Conservation (phyloP, 2,329 filamentous ascomycete genomes). For the Paraconiothyrium brasiliense region DNA sequence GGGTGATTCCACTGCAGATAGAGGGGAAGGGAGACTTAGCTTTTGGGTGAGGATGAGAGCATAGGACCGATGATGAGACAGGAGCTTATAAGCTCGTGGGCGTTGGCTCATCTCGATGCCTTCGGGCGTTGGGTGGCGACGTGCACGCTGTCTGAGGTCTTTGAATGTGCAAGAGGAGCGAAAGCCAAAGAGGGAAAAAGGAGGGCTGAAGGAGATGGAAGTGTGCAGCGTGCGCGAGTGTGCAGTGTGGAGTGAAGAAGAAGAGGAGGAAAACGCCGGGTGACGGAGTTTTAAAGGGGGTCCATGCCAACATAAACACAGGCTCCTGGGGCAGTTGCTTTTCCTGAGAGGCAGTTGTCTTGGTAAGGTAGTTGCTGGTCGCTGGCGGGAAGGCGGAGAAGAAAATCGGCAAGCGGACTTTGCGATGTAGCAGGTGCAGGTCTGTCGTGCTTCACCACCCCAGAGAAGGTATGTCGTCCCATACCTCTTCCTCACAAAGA, state of each 20-base stretch:
- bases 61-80: slow-evolving; percentile 1
- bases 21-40: background rate
- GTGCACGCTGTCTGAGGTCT: slow-evolving; percentile 3
- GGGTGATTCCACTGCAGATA: background rate
- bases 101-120: background rate
- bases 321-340: background rate
- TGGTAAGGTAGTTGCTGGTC: background rate
- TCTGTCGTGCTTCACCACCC: background rate
- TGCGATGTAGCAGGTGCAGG: background rate
- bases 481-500: background rate
- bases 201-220: background rate
- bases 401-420: background rate
- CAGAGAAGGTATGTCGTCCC: background rate
- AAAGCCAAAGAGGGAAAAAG: background rate
- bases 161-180: too few species aligned
- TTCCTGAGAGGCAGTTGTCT: background rate
- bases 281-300: background rate
- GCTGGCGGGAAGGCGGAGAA: background rate
- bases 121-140: background rate
- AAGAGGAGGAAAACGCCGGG: background rate
- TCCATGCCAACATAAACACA: background rate
- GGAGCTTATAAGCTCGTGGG: background rate
- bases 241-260: background rate
- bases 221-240: background rate
- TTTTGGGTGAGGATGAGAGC: background rate